Conservation (phyloP, 495 filamentous ascomycete species). For the Apodospora peruviana region DNA sequence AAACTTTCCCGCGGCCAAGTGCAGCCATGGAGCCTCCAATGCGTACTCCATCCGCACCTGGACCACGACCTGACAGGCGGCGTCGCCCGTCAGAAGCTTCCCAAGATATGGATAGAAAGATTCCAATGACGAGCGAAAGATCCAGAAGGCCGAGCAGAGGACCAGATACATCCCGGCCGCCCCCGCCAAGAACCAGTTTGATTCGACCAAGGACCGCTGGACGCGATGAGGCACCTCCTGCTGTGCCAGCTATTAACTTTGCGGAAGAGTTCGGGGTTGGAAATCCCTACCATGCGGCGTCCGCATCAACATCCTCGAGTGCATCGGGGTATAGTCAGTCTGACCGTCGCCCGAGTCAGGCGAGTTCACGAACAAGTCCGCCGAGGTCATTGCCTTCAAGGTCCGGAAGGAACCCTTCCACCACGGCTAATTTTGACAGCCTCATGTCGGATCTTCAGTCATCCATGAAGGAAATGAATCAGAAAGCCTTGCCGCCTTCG, state of each 20-base stretch:
- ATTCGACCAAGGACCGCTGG: slow-evolving; percentile 24
- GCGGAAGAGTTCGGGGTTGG: slow-evolving; percentile 46
- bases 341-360: slow-evolving; percentile 51
- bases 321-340: slow-evolving; percentile 52
- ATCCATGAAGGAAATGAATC: slow-evolving; percentile 36
- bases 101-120: slow-evolving; percentile 13
- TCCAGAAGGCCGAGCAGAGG: slow-evolving; percentile 41
- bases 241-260: slow-evolving; percentile 41
- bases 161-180: slow-evolving; percentile 41
- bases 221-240: slow-evolving; percentile 12
- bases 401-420: slow-evolving; percentile 30
- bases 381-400: slow-evolving; percentile 39
- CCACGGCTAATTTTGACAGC: slow-evolving; percentile 37
- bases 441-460: slow-evolving; percentile 49
- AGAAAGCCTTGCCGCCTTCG: slow-evolving; percentile 9
- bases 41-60: slow-evolving; percentile 45
- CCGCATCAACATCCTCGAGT: slow-evolving; percentile 64
- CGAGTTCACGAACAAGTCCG: slow-evolving; percentile 68
- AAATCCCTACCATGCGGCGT: slow-evolving; percentile 56
- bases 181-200: slow-evolving; percentile 43
- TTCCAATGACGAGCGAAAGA: slow-evolving; percentile 19
- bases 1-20: slow-evolving; percentile 48
- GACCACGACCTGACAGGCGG: slow-evolving; percentile 29
- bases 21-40: slow-evolving; percentile 27
- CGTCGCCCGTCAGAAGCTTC: slow-evolving; percentile 26